Conservation (phyloP, 768 basidiomycete genomes). For the Naganishia kalamii region DNA sequence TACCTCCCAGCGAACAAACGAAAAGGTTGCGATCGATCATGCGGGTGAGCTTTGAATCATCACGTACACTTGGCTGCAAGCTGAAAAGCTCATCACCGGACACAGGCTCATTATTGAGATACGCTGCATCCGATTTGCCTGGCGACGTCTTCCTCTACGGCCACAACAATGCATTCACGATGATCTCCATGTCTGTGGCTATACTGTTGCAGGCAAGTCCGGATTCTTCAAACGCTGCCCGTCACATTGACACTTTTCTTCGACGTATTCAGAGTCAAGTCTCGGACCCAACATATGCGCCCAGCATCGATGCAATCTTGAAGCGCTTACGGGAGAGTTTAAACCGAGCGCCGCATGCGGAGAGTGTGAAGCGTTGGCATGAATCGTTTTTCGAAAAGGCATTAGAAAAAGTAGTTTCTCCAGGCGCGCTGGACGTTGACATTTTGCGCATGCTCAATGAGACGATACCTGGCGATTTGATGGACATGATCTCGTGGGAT, state of each 20-base stretch:
- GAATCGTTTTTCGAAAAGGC: conserved; percentile 18
- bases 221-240: background rate
- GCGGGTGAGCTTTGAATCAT: background rate
- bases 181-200: conserved; percentile 10
- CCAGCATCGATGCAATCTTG: too few species aligned
- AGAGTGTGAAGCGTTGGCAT: conserved; percentile 13
- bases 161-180: conserved; percentile 22
- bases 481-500: conserved; percentile 15
- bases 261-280: too few species aligned
- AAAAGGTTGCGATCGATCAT: conserved; percentile 12
- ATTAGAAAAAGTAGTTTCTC: background rate
- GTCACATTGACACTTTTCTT: background rate
- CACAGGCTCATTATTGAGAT: background rate
- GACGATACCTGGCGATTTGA: conserved; percentile 4
- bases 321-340: background rate
- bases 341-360: conserved; percentile 5
- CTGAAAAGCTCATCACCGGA: background rate
- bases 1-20: conserved; percentile 7
- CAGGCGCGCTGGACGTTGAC: background rate
- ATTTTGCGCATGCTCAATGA: background rate
- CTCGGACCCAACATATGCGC: too few species aligned
- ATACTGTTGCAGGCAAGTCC: conserved; percentile 9
- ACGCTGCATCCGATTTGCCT: conserved; percentile 7
- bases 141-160: conserved; percentile 5
- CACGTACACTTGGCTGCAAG: background rate